phyloP scores from a whole-genome alignment of 148 eudicot genomes.

The Amaranthus hypochondriacus region DNA sequence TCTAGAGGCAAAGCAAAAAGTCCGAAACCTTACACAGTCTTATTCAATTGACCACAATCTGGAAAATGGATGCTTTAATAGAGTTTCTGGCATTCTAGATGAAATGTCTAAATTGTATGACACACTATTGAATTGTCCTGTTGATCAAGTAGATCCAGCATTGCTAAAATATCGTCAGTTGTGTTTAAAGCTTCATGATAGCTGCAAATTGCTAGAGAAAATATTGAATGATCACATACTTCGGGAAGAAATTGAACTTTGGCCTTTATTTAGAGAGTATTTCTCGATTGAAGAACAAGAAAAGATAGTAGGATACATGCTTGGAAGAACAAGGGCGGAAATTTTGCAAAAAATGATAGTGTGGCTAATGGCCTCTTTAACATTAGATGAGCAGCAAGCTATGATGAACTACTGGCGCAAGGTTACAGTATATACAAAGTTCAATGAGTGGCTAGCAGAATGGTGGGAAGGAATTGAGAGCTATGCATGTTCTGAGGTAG shows the following conservation, averaged over 20 bases:
- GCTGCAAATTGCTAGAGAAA: constrained; percentile 58
- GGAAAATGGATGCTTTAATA: constrained; percentile 54
- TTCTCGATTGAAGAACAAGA: constrained; percentile 83
- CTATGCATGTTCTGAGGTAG: constrained; percentile 28
- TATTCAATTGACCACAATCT: constrained; percentile 77
- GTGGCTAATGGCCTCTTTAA: constrained; percentile 72
- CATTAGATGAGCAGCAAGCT: constrained; percentile 60
- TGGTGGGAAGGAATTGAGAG: constrained; percentile 78
- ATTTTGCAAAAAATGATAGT: constrained; percentile 74
- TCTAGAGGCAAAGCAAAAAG: constrained; percentile 62
- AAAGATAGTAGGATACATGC: constrained; percentile 68
- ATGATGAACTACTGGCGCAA: constrained; percentile 68
- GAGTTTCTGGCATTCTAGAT: constrained; percentile 50
- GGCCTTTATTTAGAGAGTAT: constrained; percentile 65
- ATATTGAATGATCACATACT: constrained; percentile 61
- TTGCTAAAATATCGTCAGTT: constrained; percentile 38
- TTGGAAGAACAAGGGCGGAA: constrained; percentile 81
- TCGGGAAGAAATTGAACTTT: constrained; percentile 83
- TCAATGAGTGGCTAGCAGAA: constrained; percentile 80
- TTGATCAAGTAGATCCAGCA: constrained; percentile 21
- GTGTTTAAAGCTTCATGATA: constrained; percentile 57
- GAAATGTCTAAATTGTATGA: constrained; percentile 42
- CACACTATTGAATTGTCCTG: constrained; percentile 22
- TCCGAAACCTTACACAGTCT: constrained; percentile 60
- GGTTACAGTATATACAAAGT: constrained; percentile 70